These are phyloP conservation scores for Aspergillus piperis DNA, from an alignment of 2,329 filamentous ascomycete genomes.

Conservation along the genomic window DNA sequence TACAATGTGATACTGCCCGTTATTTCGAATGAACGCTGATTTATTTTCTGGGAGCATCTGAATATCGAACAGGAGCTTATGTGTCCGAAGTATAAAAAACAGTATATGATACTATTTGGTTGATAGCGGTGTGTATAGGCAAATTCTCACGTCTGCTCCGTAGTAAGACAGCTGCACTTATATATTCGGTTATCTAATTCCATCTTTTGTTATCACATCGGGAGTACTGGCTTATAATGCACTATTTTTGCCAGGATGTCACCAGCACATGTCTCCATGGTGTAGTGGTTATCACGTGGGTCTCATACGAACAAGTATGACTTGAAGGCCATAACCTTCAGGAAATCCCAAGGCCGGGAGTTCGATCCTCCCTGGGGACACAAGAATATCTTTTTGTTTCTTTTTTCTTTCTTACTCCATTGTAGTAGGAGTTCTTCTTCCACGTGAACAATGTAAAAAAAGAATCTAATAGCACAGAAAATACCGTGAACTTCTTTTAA, in stretches of 20 bases:
- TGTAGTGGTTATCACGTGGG: slow-evolving; percentile 4
- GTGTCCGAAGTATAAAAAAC: neutral
- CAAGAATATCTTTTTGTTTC: neutral
- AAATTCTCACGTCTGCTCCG: no score
- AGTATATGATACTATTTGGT: no score
- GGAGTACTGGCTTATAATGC: neutral
- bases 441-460: no score
- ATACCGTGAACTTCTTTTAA: no score
- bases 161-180: no score
- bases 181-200: no score
- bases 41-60: neutral
- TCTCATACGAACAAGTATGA: neutral
- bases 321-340: neutral
- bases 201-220: no score
- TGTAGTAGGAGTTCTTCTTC: no score
- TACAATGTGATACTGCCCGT: neutral
- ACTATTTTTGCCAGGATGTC: neutral
- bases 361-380: slow-evolving; percentile 1
- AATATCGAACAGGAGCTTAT: neutral
- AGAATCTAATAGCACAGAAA: no score
- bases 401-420: neutral
- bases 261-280: neutral
- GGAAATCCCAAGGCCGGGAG: slow-evolving; percentile 4
- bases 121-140: no score
- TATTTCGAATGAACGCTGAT: neutral